Evolutionary conservation across 495 filamentous ascomycete genomes (phyloP).

Genomic region (Penicillium steckii): DNA sequence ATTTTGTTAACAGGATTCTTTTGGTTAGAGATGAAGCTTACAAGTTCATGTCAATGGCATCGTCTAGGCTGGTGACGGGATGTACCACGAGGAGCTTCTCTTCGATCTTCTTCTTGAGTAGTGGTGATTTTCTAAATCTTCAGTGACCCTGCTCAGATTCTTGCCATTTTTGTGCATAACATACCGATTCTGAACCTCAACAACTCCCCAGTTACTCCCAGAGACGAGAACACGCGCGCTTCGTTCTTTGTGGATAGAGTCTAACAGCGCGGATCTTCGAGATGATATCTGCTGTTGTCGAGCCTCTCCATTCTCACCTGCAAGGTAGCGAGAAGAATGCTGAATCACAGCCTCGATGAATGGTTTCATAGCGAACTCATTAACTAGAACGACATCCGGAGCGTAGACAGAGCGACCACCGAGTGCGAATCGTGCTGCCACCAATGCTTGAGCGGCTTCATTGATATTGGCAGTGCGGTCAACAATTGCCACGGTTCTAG

Average conservation of each 20-base stretch:
- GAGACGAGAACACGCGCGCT: slow-evolving; percentile 24
- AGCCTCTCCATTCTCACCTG: slow-evolving; percentile 27
- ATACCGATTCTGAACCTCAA: slow-evolving; percentile 30
- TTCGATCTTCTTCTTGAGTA: slow-evolving; percentile 29
- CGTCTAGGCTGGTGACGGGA: slow-evolving; percentile 39
- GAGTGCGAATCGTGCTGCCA: slow-evolving; percentile 48
- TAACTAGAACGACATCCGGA: slow-evolving; percentile 54
- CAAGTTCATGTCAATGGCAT: slow-evolving; percentile 43
- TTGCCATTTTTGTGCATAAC: neutral
- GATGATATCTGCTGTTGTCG: slow-evolving; percentile 12
- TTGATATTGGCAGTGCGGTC: slow-evolving; percentile 50
- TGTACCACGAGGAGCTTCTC: slow-evolving; percentile 37
- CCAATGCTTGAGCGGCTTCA: slow-evolving; percentile 44
- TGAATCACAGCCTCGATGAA: slow-evolving; percentile 46
- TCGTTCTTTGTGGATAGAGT: slow-evolving; percentile 23
- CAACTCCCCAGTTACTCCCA: slow-evolving; percentile 31
- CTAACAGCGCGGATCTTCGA: slow-evolving; percentile 19
- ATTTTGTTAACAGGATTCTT: neutral
- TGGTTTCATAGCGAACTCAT: slow-evolving; percentile 52
- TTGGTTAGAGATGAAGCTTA: slow-evolving; percentile 2
- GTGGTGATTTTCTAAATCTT: slow-evolving; percentile 19
- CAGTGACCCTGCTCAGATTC: neutral
- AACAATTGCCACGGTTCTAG: slow-evolving; percentile 47
- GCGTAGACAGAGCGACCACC: slow-evolving; percentile 51
- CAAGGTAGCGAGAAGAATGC: slow-evolving; percentile 33